Evolutionary conservation across 73 alveolate genomes (phyloP).

Genomic region (Stentor roeselii): DNA sequence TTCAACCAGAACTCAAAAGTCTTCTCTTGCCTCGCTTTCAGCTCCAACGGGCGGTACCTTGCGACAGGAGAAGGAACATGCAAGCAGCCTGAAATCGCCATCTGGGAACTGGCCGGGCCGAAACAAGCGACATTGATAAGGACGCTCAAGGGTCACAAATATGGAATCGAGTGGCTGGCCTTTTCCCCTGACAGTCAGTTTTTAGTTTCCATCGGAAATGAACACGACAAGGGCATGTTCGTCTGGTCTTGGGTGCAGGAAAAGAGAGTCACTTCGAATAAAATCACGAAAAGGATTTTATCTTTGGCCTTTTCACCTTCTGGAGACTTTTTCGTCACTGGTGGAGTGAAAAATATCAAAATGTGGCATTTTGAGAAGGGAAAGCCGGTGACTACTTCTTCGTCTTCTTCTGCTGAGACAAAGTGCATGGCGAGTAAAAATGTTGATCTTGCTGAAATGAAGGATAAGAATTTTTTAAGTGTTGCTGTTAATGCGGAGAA

Average conservation of each 20-base stretch:
- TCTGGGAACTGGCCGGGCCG: conserved; percentile 60
- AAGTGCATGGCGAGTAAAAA: conserved; percentile 64
- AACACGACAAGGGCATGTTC: conserved; percentile 85
- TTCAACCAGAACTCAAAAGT: conserved; percentile 53
- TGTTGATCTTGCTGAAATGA: conserved; percentile 55
- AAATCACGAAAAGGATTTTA: conserved; percentile 59
- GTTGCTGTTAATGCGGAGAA: conserved; percentile 54
- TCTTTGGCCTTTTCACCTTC: conserved; percentile 54
- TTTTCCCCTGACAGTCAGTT: conserved; percentile 79
- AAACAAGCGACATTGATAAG: conserved; percentile 27
- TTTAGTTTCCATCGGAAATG: conserved; percentile 91
- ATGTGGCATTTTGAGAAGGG: conserved; percentile 79
- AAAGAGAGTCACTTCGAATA: conserved; percentile 58
- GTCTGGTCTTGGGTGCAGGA: conserved; percentile 76
- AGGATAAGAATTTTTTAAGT: conserved; percentile 49
- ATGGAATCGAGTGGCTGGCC: conserved; percentile 80
- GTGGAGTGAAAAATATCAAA: conserved; percentile 72
- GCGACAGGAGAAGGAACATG: conserved; percentile 69
- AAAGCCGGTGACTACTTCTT: conserved; percentile 40
- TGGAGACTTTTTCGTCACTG: conserved; percentile 73
- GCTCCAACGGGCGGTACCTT: neutral
- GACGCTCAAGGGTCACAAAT: conserved; percentile 82
- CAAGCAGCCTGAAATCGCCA: conserved; percentile 75
- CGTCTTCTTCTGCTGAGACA: conserved; percentile 42
- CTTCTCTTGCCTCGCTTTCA: conserved; percentile 53